Percentiles rank a stretch among this genome's conserved stretches.
Conservation (phyloP, 192 early-diverging fungal genomes). For the Coemansia sp. region DNA sequence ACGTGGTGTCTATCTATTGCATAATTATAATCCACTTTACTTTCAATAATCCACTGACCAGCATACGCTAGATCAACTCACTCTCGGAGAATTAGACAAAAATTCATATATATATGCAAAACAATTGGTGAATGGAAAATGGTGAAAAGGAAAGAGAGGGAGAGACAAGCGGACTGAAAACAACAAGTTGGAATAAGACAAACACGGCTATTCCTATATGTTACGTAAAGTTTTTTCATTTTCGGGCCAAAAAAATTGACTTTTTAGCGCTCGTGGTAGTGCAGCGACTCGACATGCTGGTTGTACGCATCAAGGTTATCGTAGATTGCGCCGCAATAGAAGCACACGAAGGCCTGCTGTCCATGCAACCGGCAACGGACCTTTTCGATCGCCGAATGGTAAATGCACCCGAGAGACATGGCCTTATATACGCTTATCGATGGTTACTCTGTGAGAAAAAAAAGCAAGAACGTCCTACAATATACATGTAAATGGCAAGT, state of each 20-base stretch:
- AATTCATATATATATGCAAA: neutral
- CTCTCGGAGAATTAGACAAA: neutral
- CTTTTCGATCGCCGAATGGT: constrained; percentile 21
- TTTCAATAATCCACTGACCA: neutral
- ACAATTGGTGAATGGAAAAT: neutral
- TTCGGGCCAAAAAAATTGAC: no score
- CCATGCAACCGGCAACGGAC: constrained; percentile 24
- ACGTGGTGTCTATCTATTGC: neutral
- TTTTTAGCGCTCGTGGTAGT: constrained; percentile 51
- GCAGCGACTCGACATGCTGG: constrained; percentile 44
- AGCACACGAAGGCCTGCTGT: constrained; percentile 51
- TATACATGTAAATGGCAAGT: neutral
- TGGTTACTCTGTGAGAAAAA: neutral
- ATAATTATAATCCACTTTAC: neutral
- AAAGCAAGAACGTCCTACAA: neutral
- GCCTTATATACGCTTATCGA: neutral
- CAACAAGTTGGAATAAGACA: neutral
- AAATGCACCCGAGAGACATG: constrained; percentile 26
- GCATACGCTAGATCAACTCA: neutral
- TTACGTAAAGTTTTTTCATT: neutral
- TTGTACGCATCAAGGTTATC: constrained; percentile 46
- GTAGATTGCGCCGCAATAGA: constrained; percentile 53
- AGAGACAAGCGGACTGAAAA: neutral
- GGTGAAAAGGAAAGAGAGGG: neutral
- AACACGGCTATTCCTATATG: neutral